Conservation (phyloP, 2,329 filamentous ascomycete genomes). For the Colletotrichum eremochloae region DNA sequence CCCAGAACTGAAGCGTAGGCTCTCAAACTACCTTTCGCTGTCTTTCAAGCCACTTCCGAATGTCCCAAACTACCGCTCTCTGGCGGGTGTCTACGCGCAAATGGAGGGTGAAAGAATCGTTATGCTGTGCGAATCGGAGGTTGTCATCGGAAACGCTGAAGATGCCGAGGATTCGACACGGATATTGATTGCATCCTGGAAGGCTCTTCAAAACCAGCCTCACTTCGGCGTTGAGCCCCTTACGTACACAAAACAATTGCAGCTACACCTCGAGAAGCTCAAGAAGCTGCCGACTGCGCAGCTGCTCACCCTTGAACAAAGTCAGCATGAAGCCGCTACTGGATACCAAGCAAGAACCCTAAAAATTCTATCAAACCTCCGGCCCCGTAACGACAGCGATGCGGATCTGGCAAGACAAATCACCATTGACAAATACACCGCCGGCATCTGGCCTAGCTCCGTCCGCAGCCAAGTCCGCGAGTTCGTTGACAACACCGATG, state of each 20-base stretch:
- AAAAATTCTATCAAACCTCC: constrained; percentile 50
- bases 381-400: constrained; percentile 38
- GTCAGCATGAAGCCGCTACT: constrained; percentile 63
- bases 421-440: constrained; percentile 61
- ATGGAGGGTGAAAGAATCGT: constrained; percentile 69
- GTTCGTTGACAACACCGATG: constrained; percentile 40
- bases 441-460: constrained; percentile 63
- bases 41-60: constrained; percentile 49
- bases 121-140: constrained; percentile 59
- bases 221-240: constrained; percentile 62
- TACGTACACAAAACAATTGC: constrained; percentile 66
- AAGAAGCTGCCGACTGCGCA: constrained; percentile 67
- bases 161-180: constrained; percentile 54
- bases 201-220: constrained; percentile 54
- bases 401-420: constrained; percentile 33
- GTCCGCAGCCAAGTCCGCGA: constrained; percentile 52
- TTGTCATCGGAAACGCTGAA: constrained; percentile 52
- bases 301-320: constrained; percentile 66
- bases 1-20: constrained; percentile 56
- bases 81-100: constrained; percentile 67
- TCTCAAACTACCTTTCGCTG: constrained; percentile 64
- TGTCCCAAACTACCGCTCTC: constrained; percentile 57
- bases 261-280: constrained; percentile 61
- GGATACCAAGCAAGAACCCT: constrained; percentile 55
- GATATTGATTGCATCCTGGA: constrained; percentile 60